A percentile compares a stretch with the other conserved stretches of the same genome.
Conservation (phyloP, 2,329 filamentous ascomycete species). For the Cryphonectria nitschkei region DNA sequence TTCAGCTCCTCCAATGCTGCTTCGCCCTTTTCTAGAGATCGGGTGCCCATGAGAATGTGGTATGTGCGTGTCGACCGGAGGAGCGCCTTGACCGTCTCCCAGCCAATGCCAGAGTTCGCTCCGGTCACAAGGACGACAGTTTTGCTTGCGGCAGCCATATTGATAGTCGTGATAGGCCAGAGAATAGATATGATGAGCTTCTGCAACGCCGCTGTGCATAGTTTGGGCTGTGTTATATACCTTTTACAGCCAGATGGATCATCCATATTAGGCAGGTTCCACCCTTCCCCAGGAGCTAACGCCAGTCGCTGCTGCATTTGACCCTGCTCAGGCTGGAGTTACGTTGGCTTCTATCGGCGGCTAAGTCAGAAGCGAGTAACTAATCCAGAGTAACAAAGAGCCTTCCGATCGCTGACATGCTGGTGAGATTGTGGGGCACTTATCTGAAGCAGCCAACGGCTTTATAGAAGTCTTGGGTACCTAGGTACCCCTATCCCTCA, state of each 20-base stretch:
- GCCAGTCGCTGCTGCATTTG: not conserved
- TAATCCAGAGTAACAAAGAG: too few species aligned
- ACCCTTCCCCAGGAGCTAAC: not conserved
- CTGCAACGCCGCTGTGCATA: not conserved
- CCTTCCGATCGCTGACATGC: too few species aligned
- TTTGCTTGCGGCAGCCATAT: constrained; percentile 28
- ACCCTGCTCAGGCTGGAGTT: not conserved
- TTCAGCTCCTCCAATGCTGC: constrained; percentile 48
- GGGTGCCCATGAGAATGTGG: constrained; percentile 58
- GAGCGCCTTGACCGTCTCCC: constrained; percentile 59
- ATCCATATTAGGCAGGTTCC: not conserved
- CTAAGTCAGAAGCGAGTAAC: too few species aligned
- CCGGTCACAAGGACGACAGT: constrained; percentile 61
- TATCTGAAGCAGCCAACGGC: too few species aligned
- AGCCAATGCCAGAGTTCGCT: constrained; percentile 64
- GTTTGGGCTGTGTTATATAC: not conserved
- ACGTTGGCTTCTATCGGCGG: not conserved
- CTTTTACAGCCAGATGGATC: not conserved
- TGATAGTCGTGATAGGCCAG: not conserved
- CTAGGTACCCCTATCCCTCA: too few species aligned
- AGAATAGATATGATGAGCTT: not conserved
- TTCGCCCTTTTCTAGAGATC: constrained; percentile 54
- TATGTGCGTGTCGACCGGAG: constrained; percentile 52
- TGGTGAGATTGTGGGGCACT: too few species aligned
- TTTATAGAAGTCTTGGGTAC: too few species aligned